Percentiles rank a stretch among this genome's conserved stretches.
Conservation (phyloP, 495 filamentous ascomycete species). For the Entonaema liquescens region DNA sequence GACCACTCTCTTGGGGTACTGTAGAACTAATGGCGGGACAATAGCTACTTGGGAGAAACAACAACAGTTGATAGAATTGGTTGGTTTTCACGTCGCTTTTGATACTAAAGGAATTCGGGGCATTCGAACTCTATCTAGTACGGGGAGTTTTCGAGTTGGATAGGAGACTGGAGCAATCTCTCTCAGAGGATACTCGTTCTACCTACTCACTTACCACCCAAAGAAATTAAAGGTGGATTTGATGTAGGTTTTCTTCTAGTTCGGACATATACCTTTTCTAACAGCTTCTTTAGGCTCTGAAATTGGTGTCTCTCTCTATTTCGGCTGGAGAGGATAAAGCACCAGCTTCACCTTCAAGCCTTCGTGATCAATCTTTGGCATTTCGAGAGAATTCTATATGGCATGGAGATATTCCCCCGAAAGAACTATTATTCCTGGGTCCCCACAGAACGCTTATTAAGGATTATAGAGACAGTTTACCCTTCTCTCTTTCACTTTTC, state of each 20-base stretch:
- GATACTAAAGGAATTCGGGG: neutral
- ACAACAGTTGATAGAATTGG: neutral
- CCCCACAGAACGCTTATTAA: neutral
- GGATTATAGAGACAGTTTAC: neutral
- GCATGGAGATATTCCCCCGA: neutral
- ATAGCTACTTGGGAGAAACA: neutral
- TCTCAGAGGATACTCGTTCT: neutral
- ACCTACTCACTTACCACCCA: neutral
- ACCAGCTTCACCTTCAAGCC: neutral
- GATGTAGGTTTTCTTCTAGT: neutral
- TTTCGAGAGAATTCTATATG: neutral
- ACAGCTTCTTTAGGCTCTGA: neutral
- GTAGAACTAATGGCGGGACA: neutral
- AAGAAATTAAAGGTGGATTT: neutral
- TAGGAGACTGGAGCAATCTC: neutral
- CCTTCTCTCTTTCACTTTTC: neutral
- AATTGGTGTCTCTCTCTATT: neutral
- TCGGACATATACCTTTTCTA: neutral
- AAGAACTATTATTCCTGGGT: neutral
- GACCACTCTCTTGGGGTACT: neutral
- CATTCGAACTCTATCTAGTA: neutral
- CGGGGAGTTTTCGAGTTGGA: neutral
- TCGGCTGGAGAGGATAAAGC: neutral
- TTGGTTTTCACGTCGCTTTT: neutral
- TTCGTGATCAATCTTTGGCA: neutral